A percentile compares a stretch with the other conserved stretches of the same genome.
Evolutionary conservation across 306 rosid species (phyloP).

Genomic region (Luffa acutangula): DNA sequence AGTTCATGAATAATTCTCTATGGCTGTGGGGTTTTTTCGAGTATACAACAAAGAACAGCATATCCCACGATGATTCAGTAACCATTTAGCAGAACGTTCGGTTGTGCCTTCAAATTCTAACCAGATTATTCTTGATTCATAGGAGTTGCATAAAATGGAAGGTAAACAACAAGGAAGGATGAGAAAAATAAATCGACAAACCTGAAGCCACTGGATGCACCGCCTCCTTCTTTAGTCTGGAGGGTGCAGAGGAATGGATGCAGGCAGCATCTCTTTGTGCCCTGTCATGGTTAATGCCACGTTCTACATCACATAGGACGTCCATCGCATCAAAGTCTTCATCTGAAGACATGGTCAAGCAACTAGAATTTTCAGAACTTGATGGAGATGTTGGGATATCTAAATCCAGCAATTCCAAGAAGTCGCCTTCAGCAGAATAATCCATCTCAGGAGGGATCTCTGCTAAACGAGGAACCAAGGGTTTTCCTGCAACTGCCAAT

Average conservation of each 20-base stretch:
- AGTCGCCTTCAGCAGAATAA: slow-evolving; percentile 18
- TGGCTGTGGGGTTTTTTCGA: background rate
- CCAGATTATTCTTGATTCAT: background rate
- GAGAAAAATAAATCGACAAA: slow-evolving; percentile 1
- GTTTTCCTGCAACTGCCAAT: slow-evolving; percentile 12
- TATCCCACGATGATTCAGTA: background rate
- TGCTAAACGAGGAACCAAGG: slow-evolving; percentile 4
- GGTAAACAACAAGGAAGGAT: background rate
- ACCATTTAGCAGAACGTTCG: background rate
- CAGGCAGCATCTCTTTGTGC: slow-evolving; percentile 13
- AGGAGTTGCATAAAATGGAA: background rate
- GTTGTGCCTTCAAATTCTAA: background rate
- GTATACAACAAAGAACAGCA: background rate
- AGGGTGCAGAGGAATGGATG: slow-evolving; percentile 18
- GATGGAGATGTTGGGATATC: slow-evolving; percentile 20
- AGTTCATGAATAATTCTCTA: background rate
- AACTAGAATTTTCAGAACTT: slow-evolving; percentile 32
- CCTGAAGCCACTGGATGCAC: slow-evolving; percentile 22
- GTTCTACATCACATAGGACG: slow-evolving; percentile 20
- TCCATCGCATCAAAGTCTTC: slow-evolving; percentile 24
- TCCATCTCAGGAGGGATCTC: slow-evolving; percentile 8
- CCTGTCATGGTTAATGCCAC: background rate
- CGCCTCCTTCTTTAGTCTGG: slow-evolving; percentile 15
- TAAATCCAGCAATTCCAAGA: slow-evolving; percentile 30
- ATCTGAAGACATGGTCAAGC: slow-evolving; percentile 27